Evolutionary conservation across 805 yeast species (phyloP).

Genomic region (Huiozyma sinensis): DNA sequence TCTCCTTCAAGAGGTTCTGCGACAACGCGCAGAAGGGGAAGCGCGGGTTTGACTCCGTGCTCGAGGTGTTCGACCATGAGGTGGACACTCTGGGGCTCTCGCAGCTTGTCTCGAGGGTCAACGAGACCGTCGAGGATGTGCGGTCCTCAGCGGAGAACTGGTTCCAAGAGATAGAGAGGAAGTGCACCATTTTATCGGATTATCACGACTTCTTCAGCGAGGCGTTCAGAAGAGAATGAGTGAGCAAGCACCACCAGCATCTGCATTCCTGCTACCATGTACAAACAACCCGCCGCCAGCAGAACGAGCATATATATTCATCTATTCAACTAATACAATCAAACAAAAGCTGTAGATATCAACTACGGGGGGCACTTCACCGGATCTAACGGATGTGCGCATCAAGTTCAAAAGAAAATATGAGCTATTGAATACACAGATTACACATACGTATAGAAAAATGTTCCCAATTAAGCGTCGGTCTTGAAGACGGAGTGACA

Average conservation of each 20-base stretch:
- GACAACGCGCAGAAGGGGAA: constrained; percentile 82
- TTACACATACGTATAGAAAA: no score
- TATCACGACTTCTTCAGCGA: constrained; percentile 9
- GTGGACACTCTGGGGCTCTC: constrained; percentile 14
- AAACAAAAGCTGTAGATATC: neutral
- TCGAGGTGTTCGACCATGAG: constrained; percentile 34
- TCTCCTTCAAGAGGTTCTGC: constrained; percentile 81
- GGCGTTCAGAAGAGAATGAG: constrained; percentile 5
- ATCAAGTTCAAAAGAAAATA: no score
- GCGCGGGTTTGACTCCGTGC: constrained; percentile 73
- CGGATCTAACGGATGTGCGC: no score
- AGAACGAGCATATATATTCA: neutral
- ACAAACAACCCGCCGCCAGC: neutral
- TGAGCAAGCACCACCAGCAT: neutral
- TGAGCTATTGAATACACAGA: no score
- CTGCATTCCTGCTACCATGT: neutral
- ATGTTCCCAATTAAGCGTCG: constrained; percentile 16
- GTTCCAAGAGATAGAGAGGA: constrained; percentile 19
- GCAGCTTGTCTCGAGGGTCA: constrained; percentile 13
- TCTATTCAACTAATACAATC: neutral
- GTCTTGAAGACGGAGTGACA: constrained; percentile 88
- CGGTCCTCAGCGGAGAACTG: constrained; percentile 15
- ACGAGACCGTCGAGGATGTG: constrained; percentile 25
- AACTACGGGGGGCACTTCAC: neutral
- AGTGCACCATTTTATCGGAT: constrained; percentile 9